Conservation (phyloP, 176 grass and related monocot genomes). For the Aegilops bicornis region DNA sequence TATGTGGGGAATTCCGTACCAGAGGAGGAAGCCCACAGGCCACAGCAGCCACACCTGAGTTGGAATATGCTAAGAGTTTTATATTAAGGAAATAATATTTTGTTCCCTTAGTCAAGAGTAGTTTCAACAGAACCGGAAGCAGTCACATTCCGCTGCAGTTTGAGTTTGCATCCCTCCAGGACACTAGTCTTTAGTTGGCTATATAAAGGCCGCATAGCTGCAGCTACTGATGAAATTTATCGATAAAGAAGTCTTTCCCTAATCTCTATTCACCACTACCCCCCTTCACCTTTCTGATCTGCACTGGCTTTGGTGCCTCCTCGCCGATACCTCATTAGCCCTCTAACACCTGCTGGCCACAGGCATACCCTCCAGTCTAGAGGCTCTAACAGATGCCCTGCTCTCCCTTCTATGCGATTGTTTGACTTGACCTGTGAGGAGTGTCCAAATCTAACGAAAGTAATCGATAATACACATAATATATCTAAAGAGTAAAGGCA, state of each 20-base stretch:
- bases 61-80: not conserved
- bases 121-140: not conserved
- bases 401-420: not conserved
- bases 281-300: not conserved
- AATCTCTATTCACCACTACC: not conserved
- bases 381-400: not conserved
- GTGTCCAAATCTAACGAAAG: not conserved
- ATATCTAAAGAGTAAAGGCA: not conserved
- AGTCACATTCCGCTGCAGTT: not conserved
- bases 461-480: not conserved
- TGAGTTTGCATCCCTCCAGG: not conserved
- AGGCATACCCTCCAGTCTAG: not conserved
- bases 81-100: not conserved
- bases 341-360: no score
- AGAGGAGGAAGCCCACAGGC: not conserved
- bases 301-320: not conserved
- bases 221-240: not conserved
- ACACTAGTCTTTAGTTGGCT: not conserved
- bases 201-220: not conserved
- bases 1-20: not conserved
- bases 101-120: not conserved
- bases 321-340: not conserved
- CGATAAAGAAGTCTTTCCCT: not conserved
- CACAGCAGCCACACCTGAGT: not conserved
- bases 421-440: not conserved